Conservation (phyloP, 345 rosid genomes). For the Mercurialis annua region DNA sequence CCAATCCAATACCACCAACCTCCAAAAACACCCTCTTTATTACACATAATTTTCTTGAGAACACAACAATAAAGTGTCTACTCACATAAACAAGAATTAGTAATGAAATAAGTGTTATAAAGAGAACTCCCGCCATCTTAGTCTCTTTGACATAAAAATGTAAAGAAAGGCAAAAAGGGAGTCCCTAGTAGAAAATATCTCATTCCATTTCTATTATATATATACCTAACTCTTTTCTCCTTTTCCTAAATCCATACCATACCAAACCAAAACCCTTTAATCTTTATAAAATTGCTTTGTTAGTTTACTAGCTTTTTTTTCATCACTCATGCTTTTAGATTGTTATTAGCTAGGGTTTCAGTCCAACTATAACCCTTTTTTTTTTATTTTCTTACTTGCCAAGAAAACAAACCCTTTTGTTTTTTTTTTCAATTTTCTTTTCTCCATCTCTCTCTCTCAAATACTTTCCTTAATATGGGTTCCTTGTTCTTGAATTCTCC, state of each 20-base stretch:
- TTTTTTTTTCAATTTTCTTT: constrained; percentile 17
- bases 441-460: constrained; percentile 23
- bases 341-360: constrained; percentile 37
- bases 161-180: constrained; percentile 40
- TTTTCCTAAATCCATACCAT: constrained; percentile 48
- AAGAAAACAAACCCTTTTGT: constrained; percentile 17
- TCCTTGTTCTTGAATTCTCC: constrained; percentile 61
- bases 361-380: constrained; percentile 38
- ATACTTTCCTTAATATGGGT: constrained; percentile 55
- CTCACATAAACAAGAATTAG: constrained; percentile 17
- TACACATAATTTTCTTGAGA: background rate
- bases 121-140: constrained; percentile 37
- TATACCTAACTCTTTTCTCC: constrained; percentile 39
- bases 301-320: constrained; percentile 46
- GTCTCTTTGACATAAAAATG: constrained; percentile 12
- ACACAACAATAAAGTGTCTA: background rate
- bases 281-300: constrained; percentile 36
- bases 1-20: background rate
- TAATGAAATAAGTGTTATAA: constrained; percentile 24
- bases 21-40: background rate
- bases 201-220: background rate
- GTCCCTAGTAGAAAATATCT: constrained; percentile 10
- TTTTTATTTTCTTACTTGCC: constrained; percentile 45
- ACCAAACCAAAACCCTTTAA: constrained; percentile 23
- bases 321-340: constrained; percentile 13